Evolutionary conservation across 1,139 yeast genomes (phyloP).

Genomic region (Yamadazyma buinensis): DNA sequence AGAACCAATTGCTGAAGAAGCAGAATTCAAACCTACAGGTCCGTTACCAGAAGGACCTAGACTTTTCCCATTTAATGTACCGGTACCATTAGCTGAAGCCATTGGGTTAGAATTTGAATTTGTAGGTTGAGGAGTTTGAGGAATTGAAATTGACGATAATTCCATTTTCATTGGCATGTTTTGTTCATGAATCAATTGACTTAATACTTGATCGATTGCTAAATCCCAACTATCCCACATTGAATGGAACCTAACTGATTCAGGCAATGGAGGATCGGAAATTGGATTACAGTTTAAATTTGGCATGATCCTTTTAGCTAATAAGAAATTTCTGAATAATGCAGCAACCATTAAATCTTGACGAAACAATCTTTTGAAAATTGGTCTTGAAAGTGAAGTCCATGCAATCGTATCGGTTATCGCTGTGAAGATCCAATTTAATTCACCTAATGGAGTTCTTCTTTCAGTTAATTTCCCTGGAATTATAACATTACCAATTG

Average conservation of each 20-base stretch:
- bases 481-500: conserved; percentile 61
- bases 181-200: conserved; percentile 51
- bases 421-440: conserved; percentile 97
- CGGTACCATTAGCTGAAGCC: background rate
- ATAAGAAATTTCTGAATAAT: conserved; percentile 80
- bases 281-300: conserved; percentile 91
- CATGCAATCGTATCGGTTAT: conserved; percentile 98
- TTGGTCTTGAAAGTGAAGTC: conserved; percentile 85
- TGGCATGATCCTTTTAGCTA: conserved; percentile 94
- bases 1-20: background rate
- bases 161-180: conserved; percentile 2
- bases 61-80: no score
- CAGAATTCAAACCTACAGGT: no score
- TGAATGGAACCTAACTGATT: conserved; percentile 72
- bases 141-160: conserved; percentile 1
- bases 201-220: conserved; percentile 90
- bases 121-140: conserved; percentile 8
- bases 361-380: conserved; percentile 85
- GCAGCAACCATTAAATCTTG: conserved; percentile 98
- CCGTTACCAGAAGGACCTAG: no score
- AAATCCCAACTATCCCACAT: conserved; percentile 99
- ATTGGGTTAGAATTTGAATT: conserved; percentile 5
- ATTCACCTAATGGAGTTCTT: conserved; percentile 91
- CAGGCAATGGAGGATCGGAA: conserved; percentile 91
- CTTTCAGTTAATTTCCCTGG: conserved; percentile 93